phyloP scores from a whole-genome alignment of 768 basidiomycete genomes.

The Boletus rubropictus region DNA sequence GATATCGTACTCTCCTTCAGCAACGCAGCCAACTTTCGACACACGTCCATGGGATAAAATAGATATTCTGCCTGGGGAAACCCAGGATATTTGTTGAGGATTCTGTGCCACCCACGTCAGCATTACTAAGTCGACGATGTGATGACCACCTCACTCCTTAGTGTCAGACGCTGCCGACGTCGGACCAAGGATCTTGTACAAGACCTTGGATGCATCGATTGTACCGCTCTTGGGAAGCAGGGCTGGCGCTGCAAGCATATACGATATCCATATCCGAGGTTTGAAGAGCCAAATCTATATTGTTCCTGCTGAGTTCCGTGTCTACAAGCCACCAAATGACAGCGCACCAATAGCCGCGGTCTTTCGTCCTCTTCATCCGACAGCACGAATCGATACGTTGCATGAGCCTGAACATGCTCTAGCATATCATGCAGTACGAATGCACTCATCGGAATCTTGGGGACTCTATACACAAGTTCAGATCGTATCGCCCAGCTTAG shows the following conservation, averaged over 20 bases:
- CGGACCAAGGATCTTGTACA: constrained; percentile 75
- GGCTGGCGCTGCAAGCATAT: constrained; percentile 50
- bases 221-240: constrained; percentile 57
- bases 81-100: constrained; percentile 66
- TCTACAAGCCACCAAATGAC: neutral
- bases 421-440: constrained; percentile 89
- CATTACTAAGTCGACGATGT: neutral
- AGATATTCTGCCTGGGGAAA: constrained; percentile 88
- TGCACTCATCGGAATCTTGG: constrained; percentile 65
- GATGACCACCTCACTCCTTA: constrained; percentile 13
- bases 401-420: constrained; percentile 88
- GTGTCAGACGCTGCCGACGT: constrained; percentile 37
- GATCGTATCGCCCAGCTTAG: neutral
- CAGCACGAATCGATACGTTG: constrained; percentile 86
- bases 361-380: constrained; percentile 82
- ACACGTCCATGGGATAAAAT: constrained; percentile 74
- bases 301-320: neutral
- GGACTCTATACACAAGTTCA: constrained; percentile 23
- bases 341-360: constrained; percentile 68
- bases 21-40: constrained; percentile 60
- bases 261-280: constrained; percentile 76
- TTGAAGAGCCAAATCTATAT: constrained; percentile 91
- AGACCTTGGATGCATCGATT: constrained; percentile 71
- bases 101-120: constrained; percentile 30
- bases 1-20: constrained; percentile 73